Evolutionary conservation across 1,284 basidiomycete species (phyloP), one percentile per base, ranked within the genome.

Genomic region (Heterobasidion parviporum): DNA sequence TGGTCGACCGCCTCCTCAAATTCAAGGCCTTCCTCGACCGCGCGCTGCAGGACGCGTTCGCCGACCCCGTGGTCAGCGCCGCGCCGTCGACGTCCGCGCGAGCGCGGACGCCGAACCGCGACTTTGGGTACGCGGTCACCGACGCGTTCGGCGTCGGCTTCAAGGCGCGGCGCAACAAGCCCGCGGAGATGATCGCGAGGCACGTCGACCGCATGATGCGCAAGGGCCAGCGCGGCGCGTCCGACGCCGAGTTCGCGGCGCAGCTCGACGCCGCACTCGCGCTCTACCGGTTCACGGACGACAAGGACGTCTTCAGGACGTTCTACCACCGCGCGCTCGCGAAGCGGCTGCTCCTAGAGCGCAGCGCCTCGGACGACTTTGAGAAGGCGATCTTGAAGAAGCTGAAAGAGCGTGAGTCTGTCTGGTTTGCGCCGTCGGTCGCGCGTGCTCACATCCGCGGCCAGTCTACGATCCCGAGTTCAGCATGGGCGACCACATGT

Each of bases 121-220:
- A 79, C 3, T 86, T 87, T 62, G 59, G 70, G 6, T 84, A 86
- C 56, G 83, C 83, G 2, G 70, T 85, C n/a, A 72, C 71, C 1
- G 87, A 91, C 57, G 90, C 88, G 0, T 95, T 97, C 71, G 77
- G 83, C n/a, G 72, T 70, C 12, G 93, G 91, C 38, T 89, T 98
- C 74, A 89, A 88, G 65, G 78, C 81, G 26, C 80, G 94, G 20
- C 83, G 85, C 55, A 89, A 87, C 65, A 94, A 91, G 61, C 94
- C 94, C 5, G 95, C 96, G 0, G 95, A 98, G 71, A 87, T 95
- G 81, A 90, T 97, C 56, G 96, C 97, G 10, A 94, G 93, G 67
- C 85, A 91, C 66, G 75, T 98, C 45, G 95, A 98, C 69, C 79
- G 78, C 49, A 82, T 88, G 43, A 88, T 98, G 84, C 81, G 93